A percentile compares a stretch with the other conserved stretches of the same genome.
Conservation (phyloP, 768 basidiomycete genomes). For the Boletus sp. region DNA sequence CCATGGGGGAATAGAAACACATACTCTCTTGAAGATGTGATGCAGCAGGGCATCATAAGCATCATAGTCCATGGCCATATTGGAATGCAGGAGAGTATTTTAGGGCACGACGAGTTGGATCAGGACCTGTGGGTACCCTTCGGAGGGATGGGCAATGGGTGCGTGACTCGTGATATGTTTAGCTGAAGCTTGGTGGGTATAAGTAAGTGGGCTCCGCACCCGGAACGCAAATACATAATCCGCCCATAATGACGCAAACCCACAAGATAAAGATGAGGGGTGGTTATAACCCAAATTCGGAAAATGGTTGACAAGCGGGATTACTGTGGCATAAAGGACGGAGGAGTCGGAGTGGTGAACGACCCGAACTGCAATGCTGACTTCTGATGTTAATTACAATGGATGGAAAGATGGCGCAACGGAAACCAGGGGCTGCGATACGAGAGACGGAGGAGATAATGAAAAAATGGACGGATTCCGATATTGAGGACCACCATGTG, state of each 20-base stretch:
- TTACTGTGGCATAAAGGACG: not conserved
- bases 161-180: not conserved
- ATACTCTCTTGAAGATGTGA: slow-evolving; percentile 71
- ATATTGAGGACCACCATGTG: slow-evolving; percentile 13
- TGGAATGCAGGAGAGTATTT: not conserved
- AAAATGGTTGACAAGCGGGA: not conserved
- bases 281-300: slow-evolving; percentile 7
- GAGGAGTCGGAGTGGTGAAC: not conserved
- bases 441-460: not conserved
- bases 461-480: slow-evolving; percentile 12
- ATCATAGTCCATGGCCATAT: slow-evolving; percentile 53
- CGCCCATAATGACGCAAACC: not conserved
- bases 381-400: slow-evolving; percentile 23
- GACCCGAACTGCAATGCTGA: slow-evolving; percentile 4
- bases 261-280: not conserved
- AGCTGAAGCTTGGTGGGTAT: slow-evolving; percentile 1
- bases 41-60: slow-evolving; percentile 77
- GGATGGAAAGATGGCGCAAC: slow-evolving; percentile 3
- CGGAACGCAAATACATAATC: not conserved
- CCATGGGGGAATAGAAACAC: slow-evolving; percentile 15
- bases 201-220: slow-evolving; percentile 16
- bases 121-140: not conserved
- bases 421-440: slow-evolving; percentile 1
- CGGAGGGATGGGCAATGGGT: not conserved
- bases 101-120: not conserved